Evolutionary conservation across 2,329 filamentous ascomycete genomes (phyloP), one percentile per base, ranked within the genome.

Genomic region (Capronia epimyces): DNA sequence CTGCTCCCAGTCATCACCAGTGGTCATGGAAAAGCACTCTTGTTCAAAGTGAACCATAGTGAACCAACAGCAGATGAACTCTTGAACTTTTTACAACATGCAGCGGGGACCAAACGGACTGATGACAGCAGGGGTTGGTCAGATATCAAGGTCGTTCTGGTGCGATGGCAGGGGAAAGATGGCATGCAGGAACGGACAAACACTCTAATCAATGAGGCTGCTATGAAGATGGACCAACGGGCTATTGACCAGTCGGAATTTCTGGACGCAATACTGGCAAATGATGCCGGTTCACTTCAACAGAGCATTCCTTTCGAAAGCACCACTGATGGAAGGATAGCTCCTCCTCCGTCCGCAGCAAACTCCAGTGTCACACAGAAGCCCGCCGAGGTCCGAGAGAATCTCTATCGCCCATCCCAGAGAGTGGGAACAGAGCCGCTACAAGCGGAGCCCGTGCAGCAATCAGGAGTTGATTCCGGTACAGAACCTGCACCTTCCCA

Each of bases 171-270:
- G 18, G 77, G 82, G 8, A 76, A 74, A 37, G 78, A 82, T 62
- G 71, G 76, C 9, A 69, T 75, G 58, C 69, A 76, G 48, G 72
- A 78, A 8, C 95, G 87, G 88, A 87, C 81, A 53, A 74, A 78
- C 13, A 71, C 81, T 1, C 83, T 95, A 59, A 78, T 84, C 58
- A 83, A 77, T 3, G 71, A 82, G 6, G 79, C 94, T 13, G 86
- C 89, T 1, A 66, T 84, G 16, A 75, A 81, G 40, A 77, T 94
- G 10, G 84, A 89, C 54, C 89, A 95, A 65, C 81, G 89, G 3
- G 83, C 89, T 2, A 84, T 96, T 46, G 83, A 91, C 60, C 89
- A 96, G 64, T 89, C 86, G 51, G 90, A 96, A 61, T 95, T 98
- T 56, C 75, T 98, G 1, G 89, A 95, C 66, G 87, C 87, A 1